Conservation (phyloP, 139 green algal genomes). For the Chlorella sp. region DNA sequence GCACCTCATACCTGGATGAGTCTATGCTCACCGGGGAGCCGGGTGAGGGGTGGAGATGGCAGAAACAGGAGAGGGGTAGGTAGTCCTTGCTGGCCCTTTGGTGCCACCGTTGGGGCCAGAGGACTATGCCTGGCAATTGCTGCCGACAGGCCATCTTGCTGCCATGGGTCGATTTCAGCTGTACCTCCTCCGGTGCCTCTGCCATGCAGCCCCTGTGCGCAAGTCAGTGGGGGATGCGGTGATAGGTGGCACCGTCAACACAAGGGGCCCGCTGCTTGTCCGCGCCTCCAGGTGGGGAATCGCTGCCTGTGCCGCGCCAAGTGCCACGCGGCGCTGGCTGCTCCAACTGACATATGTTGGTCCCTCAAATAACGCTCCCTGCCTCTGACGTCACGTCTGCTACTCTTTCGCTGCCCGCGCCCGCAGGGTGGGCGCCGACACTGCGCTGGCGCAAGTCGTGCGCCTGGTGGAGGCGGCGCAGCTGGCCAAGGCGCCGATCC, state of each 20-base stretch:
- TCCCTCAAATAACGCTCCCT: no score
- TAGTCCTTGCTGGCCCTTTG: neutral
- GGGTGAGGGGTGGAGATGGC: conserved; percentile 7
- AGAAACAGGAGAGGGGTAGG: neutral
- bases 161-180: no score
- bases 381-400: no score
- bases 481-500: conserved; percentile 95
- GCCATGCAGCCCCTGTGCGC: conserved; percentile 52
- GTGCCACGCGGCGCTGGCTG: no score
- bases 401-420: no score
- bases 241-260: conserved; percentile 94
- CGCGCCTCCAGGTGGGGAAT: conserved; percentile 6
- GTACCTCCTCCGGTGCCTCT: no score
- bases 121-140: neutral
- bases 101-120: neutral
- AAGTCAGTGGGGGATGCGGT: conserved; percentile 73
- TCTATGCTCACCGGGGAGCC: conserved; percentile 96
- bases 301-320: no score
- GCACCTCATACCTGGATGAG: conserved; percentile 90
- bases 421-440: conserved; percentile 78
- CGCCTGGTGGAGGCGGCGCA: conserved; percentile 93
- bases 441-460: conserved; percentile 91
- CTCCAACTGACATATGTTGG: no score
- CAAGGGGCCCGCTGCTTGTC: conserved; percentile 62
- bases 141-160: neutral